These are phyloP conservation scores for Peronospora tabacina DNA, from an alignment of 352 stramenopile genomes.

Conservation along the genomic window DNA sequence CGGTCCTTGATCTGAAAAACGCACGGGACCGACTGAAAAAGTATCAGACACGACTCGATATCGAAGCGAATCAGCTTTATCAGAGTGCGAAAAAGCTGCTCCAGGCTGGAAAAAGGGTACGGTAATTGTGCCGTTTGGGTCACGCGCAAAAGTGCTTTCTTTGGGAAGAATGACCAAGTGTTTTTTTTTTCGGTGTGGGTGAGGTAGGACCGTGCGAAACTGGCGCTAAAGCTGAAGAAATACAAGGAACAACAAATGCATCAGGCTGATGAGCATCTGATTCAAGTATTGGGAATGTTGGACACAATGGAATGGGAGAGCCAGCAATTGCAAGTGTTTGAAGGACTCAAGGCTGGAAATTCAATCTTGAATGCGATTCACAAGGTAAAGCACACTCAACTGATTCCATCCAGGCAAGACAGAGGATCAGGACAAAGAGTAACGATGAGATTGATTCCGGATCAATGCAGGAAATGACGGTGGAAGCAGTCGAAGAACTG, in stretches of 20 bases:
- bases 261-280: slow-evolving; percentile 76
- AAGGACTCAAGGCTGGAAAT: slow-evolving; percentile 84
- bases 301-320: slow-evolving; percentile 86
- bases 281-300: slow-evolving; percentile 82
- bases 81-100: slow-evolving; percentile 73
- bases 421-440: too few species aligned
- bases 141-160: too few species aligned
- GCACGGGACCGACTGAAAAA: slow-evolving; percentile 80
- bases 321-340: slow-evolving; percentile 84
- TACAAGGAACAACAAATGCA: slow-evolving; percentile 87
- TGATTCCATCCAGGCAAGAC: background rate
- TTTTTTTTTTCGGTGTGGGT: too few species aligned
- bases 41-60: slow-evolving; percentile 75
- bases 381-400: slow-evolving; percentile 35
- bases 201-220: slow-evolving; percentile 68
- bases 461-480: slow-evolving; percentile 64
- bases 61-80: slow-evolving; percentile 72
- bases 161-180: too few species aligned
- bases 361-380: slow-evolving; percentile 84
- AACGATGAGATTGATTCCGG: background rate
- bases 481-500: slow-evolving; percentile 82
- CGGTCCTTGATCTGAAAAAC: slow-evolving; percentile 85
- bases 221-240: slow-evolving; percentile 85
- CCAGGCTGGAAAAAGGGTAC: slow-evolving; percentile 54
- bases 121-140: background rate